These are phyloP conservation scores for Iberis pinnata DNA, from an alignment of 345 rosid genomes.

Conservation along the genomic window DNA sequence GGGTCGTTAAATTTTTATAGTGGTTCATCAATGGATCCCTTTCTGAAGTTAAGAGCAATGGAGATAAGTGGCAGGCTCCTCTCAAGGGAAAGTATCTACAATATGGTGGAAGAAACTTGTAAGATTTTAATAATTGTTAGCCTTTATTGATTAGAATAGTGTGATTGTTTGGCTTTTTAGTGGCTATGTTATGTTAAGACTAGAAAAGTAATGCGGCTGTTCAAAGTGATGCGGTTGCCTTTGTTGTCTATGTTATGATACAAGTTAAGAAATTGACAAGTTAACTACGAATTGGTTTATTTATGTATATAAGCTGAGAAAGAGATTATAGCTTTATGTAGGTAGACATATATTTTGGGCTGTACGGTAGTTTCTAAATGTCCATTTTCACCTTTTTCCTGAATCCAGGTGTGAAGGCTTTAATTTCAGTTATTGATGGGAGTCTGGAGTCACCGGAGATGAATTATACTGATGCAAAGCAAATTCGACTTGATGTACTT, in stretches of 20 bases:
- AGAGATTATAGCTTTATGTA: background rate
- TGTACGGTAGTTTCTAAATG: slow-evolving; percentile 1
- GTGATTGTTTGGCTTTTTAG: slow-evolving; percentile 2
- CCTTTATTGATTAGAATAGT: background rate
- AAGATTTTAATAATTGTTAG: slow-evolving; percentile 20
- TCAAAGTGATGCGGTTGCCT: too few relatives aligned
- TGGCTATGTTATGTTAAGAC: background rate
- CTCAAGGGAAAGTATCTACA: slow-evolving; percentile 44
- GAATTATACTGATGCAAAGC: slow-evolving; percentile 56
- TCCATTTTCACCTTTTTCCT: slow-evolving; percentile 9
- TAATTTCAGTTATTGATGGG: slow-evolving; percentile 64
- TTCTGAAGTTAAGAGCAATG: slow-evolving; percentile 73
- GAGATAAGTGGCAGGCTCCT: slow-evolving; percentile 79
- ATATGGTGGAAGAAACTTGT: slow-evolving; percentile 55
- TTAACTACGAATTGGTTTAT: slow-evolving; percentile 2
- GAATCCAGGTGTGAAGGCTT: slow-evolving; percentile 50
- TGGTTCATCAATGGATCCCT: slow-evolving; percentile 41
- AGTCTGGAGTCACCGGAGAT: slow-evolving; percentile 39
- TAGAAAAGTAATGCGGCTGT: too few relatives aligned
- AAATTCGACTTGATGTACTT: slow-evolving; percentile 78
- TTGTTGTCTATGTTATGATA: background rate
- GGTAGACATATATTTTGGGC: background rate
- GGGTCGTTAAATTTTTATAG: slow-evolving; percentile 28
- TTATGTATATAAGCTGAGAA: background rate
- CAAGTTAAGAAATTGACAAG: slow-evolving; percentile 5